Base-by-base conservation (phyloP, 73 alveolate species). In the Symbiodinium natans region DNA sequence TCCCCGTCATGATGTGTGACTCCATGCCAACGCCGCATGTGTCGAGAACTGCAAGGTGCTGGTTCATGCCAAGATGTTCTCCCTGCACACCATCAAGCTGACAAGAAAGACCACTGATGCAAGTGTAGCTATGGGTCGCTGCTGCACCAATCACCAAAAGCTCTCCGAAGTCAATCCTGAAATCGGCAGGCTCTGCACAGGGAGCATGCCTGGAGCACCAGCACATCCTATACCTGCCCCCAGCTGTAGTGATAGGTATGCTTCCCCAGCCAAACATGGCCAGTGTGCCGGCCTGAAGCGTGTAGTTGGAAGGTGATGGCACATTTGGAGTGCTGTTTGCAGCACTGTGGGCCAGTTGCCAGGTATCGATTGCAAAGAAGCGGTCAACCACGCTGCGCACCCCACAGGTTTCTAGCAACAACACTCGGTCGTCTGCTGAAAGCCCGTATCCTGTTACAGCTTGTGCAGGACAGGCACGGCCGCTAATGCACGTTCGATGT, bases 21-120 rank as follows among this genome's bases (percentile, higher is more conserved):
- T 85, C 93, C 25, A 31, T 21, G 52, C 54, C 93, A 11, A 71
- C 84, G 1, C 94, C 94, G 42, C 95, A 87, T 21, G 95, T 87
- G 17, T 87, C 95, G 71, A 59, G 13, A 15, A 59, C 86, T 19
- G 59, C 9, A 15, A 87, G 85, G 21, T 36, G 94, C 5, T 86
- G 43, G 41, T 71, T 73, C 23, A 40, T 41, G 43, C 42, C 10
- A 27, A 34, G 31, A 40, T 43, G 86, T 21, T 39, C 42, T 25
- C 29, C 23, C 27, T 27, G 21, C 29, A 56, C 4, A 43, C 95
- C 0, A 68, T 23, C 74, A 39, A 59, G 36, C 25, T 1, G 40
- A 36, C 95, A 87, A 15, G 42, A 59, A 1, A 7, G 48, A n/a
- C 95, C 95, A 80, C 87, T 80, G 25, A 80, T 80, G 54, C 87